Conservation (phyloP, 148 eudicot genomes). For the Arctostaphylos glauca region DNA sequence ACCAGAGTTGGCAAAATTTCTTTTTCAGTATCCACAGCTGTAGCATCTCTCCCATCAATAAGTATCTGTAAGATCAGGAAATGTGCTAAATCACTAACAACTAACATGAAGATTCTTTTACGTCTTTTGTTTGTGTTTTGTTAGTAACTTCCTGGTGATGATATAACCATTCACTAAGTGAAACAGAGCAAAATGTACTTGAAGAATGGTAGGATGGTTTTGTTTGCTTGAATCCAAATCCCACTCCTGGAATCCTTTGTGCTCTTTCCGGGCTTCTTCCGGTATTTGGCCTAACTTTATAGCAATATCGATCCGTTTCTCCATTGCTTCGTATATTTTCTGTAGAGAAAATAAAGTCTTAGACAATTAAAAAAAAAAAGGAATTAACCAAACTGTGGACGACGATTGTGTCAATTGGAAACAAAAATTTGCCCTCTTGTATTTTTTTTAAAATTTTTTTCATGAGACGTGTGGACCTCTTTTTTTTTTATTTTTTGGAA, state of each 20-base stretch:
- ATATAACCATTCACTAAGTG: background rate
- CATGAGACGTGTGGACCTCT: too few species aligned
- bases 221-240: background rate
- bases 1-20: constrained; percentile 19
- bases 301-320: constrained; percentile 1
- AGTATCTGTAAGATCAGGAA: background rate
- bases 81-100: background rate
- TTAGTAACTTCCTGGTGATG: background rate
- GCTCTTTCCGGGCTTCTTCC: constrained; percentile 5
- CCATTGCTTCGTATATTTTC: constrained; percentile 26
- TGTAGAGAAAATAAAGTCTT: background rate
- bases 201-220: constrained; percentile 31
- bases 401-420: background rate
- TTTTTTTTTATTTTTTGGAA: too few species aligned
- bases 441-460: too few species aligned
- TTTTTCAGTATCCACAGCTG: background rate
- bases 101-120: background rate
- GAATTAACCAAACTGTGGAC: background rate
- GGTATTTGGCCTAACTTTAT: constrained; percentile 19
- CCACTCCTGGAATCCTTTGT: constrained; percentile 30
- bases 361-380: background rate
- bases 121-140: background rate
- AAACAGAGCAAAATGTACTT: constrained; percentile 9
- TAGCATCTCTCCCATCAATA: constrained; percentile 13
- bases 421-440: background rate